phyloP scores from a whole-genome alignment of 1,139 yeast genomes.

The Lodderomyces beijingensis region DNA sequence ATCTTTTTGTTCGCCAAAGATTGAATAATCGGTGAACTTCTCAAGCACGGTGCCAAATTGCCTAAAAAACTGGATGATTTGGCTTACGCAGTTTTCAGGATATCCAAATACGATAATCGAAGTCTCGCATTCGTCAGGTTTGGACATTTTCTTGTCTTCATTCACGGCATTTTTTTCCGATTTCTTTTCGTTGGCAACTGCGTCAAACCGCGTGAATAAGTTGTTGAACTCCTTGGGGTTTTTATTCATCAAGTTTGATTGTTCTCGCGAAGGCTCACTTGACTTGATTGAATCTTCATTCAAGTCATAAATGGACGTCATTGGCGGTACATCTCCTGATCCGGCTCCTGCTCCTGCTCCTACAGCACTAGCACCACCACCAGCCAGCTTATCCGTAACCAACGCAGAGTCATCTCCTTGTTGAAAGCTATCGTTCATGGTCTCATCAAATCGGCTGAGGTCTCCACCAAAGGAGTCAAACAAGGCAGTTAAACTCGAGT shows the following conservation, averaged over 20 bases:
- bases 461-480: conserved; percentile 19
- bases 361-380: conserved; percentile 7
- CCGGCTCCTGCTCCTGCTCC: conserved; percentile 23
- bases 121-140: conserved; percentile 33
- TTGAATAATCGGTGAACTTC: conserved; percentile 37
- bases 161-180: conserved; percentile 8
- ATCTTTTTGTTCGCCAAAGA: not conserved
- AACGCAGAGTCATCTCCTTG: conserved; percentile 16
- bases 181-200: not conserved
- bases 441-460: conserved; percentile 27
- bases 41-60: conserved; percentile 81
- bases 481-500: conserved; percentile 5
- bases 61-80: conserved; percentile 69
- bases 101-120: conserved; percentile 88
- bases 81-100: conserved; percentile 67
- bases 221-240: conserved; percentile 46
- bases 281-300: conserved; percentile 32
- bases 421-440: conserved; percentile 24
- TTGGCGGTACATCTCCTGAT: conserved; percentile 46
- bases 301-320: conserved; percentile 55
- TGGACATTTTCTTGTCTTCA: not conserved
- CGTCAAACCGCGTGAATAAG: conserved; percentile 32
- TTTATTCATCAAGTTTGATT: conserved; percentile 35
- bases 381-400: no score
- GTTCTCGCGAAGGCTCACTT: conserved; percentile 23